Evolutionary conservation across 345 rosid genomes (phyloP).

Genomic region (Erodium maritimum): DNA sequence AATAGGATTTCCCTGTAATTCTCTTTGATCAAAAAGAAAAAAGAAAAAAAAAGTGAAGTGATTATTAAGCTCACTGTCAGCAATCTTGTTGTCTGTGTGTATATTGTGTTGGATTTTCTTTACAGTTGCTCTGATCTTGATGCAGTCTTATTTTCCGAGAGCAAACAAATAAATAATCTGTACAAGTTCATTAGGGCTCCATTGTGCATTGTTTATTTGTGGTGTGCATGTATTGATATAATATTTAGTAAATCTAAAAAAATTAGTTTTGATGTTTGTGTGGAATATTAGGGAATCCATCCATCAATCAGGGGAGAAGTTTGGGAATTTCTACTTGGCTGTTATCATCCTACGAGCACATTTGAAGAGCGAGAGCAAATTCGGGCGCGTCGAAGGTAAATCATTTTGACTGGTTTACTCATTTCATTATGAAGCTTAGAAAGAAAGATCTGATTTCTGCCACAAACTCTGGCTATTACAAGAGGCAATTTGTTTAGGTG

Average conservation of each 20-base stretch:
- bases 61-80: too few relatives aligned
- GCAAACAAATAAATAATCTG: too few relatives aligned
- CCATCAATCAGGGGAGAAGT: slow-evolving; percentile 99
- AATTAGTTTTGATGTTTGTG: background rate
- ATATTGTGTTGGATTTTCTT: too few relatives aligned
- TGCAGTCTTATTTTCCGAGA: too few relatives aligned
- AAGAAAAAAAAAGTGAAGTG: too few relatives aligned
- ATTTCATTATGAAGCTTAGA: background rate
- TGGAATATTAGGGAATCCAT: slow-evolving; percentile 61
- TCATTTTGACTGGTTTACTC: slow-evolving; percentile 4
- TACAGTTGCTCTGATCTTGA: too few relatives aligned
- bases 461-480: background rate
- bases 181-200: background rate
- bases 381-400: slow-evolving; percentile 65
- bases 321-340: slow-evolving; percentile 93
- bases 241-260: background rate
- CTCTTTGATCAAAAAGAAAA: too few relatives aligned
- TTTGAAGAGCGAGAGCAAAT: slow-evolving; percentile 79
- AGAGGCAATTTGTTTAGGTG: background rate
- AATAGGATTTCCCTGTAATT: too few relatives aligned
- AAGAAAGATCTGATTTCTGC: too few relatives aligned
- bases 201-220: background rate
- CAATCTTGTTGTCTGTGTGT: too few relatives aligned
- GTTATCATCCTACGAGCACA: slow-evolving; percentile 86
- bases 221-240: too few relatives aligned